Conservation (phyloP, 228 moss, liverwort and hornwort genomes). For the Sphagnum fallax region DNA sequence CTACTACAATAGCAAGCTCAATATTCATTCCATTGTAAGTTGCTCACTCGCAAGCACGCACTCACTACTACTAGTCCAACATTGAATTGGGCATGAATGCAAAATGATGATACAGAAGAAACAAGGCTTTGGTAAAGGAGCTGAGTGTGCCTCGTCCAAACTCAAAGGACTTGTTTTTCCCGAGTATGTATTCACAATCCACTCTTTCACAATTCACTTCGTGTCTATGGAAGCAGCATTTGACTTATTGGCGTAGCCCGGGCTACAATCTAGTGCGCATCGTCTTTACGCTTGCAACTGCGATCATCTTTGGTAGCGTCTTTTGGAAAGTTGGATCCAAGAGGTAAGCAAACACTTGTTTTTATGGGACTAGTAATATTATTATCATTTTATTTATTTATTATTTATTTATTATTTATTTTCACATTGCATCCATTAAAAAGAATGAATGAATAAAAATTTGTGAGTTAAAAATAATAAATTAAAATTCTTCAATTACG, state of each 20-base stretch:
- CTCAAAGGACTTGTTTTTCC: conserved; percentile 28
- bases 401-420: too few species aligned
- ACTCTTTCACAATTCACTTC: conserved; percentile 20
- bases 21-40: too few species aligned
- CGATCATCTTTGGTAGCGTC: conserved; percentile 34
- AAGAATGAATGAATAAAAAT: too few species aligned
- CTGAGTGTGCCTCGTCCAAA: conserved; percentile 23
- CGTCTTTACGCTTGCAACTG: conserved; percentile 24
- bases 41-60: too few species aligned
- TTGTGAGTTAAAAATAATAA: too few species aligned
- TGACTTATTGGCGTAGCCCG: conserved; percentile 51
- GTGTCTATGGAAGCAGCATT: conserved; percentile 38
- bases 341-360: conserved; percentile 20
- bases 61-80: too few species aligned
- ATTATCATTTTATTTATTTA: too few species aligned
- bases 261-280: conserved; percentile 40
- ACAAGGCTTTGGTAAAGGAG: conserved; percentile 24
- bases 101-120: conserved; percentile 14
- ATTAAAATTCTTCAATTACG: too few species aligned
- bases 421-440: too few species aligned
- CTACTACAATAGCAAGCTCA: too few species aligned
- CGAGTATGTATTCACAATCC: conserved; percentile 23
- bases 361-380: background rate
- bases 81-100: background rate
- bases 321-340: conserved; percentile 32